Base-by-base conservation (phyloP, 129 eudicot genomes). In the Flaveria sonorensis region DNA sequence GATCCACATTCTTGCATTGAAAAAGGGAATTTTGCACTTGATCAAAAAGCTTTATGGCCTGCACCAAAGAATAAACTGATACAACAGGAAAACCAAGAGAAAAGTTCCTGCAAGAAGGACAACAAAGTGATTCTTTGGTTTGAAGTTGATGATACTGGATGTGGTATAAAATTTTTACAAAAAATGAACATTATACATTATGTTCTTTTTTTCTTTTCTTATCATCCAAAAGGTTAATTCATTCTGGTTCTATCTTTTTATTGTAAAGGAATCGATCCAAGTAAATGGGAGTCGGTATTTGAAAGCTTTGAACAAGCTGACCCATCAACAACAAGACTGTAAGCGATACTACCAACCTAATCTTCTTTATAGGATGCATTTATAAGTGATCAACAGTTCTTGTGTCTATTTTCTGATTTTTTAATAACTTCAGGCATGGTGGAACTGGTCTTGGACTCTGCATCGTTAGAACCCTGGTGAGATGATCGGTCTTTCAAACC, bases 291-390 rank as follows among this genome's bases (percentile, higher is more conserved):
- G 72, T 75, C 85, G 0, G 85, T 75, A 61, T 76, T 81, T 76
- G 98, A 94, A 83, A 94, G 98, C 83, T 94, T 94, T 77, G 98
- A 91, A 81, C 98, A 94, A 83, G 98, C 98, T 66, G 98, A 94
- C 81, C 96, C 97, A 6, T 94, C 98, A 65, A 94, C 98, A 4
- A 94, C 98, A 64, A 86, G 98, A 72, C 48, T 86, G 98, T 94
- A 92, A 87, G 92, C 67, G 55, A 67, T 6, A 23, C 48, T 4
- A 13, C 60, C 21, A 40, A 16, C 6, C 51, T 40, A 28, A 72
- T 53, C 65, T 73, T 72, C 74, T 59, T 43, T 47, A 45, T 67
- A 71, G 10, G 23, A 57, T 36, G 4, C 11, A 43, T 28, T 15
- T 3, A 6, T 47, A 19, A 70, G 48, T 30, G 39, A 78, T 16